phyloP scores from a whole-genome alignment of 2,329 filamentous ascomycete species.

The Fusarium robinianum region DNA sequence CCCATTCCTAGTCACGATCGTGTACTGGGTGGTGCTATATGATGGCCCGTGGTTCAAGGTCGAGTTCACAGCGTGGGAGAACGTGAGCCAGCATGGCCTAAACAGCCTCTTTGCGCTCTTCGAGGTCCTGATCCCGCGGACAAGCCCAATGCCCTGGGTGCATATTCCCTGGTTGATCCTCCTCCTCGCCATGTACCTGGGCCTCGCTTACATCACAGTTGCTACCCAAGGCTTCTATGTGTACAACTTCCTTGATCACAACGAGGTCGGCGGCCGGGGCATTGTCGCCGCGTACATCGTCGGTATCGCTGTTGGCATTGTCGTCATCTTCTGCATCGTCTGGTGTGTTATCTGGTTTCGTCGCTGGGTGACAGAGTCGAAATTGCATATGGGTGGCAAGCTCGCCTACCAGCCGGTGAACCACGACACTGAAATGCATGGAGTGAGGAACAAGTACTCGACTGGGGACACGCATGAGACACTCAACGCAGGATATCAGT shows the following conservation, averaged over 20 bases:
- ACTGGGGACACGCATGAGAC: slow-evolving; percentile 20
- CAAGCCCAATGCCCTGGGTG: slow-evolving; percentile 61
- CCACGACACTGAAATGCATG: slow-evolving; percentile 38
- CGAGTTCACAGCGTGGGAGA: slow-evolving; percentile 63
- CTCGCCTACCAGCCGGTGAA: slow-evolving; percentile 38
- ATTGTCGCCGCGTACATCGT: slow-evolving; percentile 68
- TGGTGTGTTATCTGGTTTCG: slow-evolving; percentile 57
- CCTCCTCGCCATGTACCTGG: slow-evolving; percentile 73
- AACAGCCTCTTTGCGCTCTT: slow-evolving; percentile 77
- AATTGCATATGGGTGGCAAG: slow-evolving; percentile 50
- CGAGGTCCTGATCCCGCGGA: slow-evolving; percentile 72
- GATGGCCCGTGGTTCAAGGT: slow-evolving; percentile 53
- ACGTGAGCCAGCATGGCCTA: slow-evolving; percentile 74
- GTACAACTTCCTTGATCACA: slow-evolving; percentile 76
- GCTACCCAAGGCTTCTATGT: slow-evolving; percentile 74
- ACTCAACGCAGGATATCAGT: slow-evolving; percentile 26
- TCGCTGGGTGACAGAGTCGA: slow-evolving; percentile 53
- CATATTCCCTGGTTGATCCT: slow-evolving; percentile 70
- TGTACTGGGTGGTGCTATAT: slow-evolving; percentile 71
- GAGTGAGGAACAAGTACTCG: slow-evolving; percentile 28
- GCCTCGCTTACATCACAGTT: slow-evolving; percentile 73
- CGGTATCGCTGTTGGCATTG: slow-evolving; percentile 57
- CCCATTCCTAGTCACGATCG: slow-evolving; percentile 71
- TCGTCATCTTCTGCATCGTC: slow-evolving; percentile 58
- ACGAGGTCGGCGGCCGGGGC: slow-evolving; percentile 50